A percentile compares a stretch with the other conserved stretches of the same genome.
These are phyloP conservation scores for Penicillium thymicola DNA, from an alignment of 2,329 filamentous ascomycete species.

Conservation along the genomic window DNA sequence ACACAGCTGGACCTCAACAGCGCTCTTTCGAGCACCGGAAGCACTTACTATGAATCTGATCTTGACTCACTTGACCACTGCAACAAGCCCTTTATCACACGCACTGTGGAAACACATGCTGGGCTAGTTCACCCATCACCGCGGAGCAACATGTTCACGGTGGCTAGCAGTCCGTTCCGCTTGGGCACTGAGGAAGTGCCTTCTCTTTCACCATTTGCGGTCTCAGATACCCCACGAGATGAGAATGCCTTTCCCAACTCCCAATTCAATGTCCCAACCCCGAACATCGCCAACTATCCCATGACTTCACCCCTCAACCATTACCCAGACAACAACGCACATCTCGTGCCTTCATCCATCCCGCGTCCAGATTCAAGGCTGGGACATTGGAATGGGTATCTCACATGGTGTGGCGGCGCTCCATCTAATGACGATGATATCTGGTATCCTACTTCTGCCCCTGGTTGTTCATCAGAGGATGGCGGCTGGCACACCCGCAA, in stretches of 20 bases:
- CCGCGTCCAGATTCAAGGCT: not conserved
- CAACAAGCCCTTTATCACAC: not conserved
- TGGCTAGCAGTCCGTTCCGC: constrained; percentile 9
- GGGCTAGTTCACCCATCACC: constrained; percentile 14
- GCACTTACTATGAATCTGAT: not conserved
- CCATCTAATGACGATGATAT: not conserved
- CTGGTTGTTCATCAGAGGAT: not conserved
- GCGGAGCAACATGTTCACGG: not conserved
- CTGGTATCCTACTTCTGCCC: not conserved
- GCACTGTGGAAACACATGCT: not conserved
- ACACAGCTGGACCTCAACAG: not conserved
- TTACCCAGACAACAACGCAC: not conserved
- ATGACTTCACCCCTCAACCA: not conserved
- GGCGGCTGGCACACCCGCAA: not conserved
- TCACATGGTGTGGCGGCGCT: not conserved
- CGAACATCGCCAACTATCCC: not conserved
- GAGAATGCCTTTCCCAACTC: not conserved
- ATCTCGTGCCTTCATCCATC: not conserved
- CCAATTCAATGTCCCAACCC: not conserved
- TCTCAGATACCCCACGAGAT: not conserved
- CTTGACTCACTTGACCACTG: not conserved
- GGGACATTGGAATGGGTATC: not conserved
- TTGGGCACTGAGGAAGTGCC: constrained; percentile 5
- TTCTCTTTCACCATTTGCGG: constrained; percentile 10
- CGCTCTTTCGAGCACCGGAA: not conserved